Evolutionary conservation across 257 asterid genomes (phyloP).

Genomic region (Solanum tacnaense): DNA sequence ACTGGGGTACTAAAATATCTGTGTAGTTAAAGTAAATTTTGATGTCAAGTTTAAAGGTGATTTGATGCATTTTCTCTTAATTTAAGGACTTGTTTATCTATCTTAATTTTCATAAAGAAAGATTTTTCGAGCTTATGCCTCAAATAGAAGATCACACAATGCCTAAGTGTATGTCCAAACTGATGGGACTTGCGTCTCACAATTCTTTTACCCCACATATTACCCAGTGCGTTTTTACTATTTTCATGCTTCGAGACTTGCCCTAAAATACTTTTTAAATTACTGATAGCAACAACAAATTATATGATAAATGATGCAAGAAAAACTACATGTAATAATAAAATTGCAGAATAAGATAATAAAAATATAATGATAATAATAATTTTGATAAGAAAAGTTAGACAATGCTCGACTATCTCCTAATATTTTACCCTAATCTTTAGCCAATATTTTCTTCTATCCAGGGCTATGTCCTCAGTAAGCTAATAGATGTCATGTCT

Average conservation of each 20-base stretch:
- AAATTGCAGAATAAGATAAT: background rate
- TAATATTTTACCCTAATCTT: background rate
- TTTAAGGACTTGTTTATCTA: background rate
- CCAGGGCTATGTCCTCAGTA: background rate
- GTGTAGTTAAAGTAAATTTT: no score
- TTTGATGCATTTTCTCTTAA: background rate
- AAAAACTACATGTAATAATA: background rate
- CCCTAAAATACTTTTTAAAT: background rate
- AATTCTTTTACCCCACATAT: background rate
- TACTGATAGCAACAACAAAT: background rate
- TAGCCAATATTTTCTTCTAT: background rate
- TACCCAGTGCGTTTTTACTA: background rate
- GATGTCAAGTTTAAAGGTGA: no score
- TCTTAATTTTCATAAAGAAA: no score
- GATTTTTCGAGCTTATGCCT: background rate
- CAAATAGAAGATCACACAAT: background rate
- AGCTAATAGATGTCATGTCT: background rate
- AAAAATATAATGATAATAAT: no score
- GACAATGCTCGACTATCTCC: background rate
- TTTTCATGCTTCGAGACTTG: fast-evolving
- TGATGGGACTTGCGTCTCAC: background rate
- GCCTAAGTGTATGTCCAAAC: background rate
- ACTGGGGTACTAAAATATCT: no score
- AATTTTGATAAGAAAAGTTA: background rate
- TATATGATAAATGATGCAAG: background rate